Conservation (phyloP, 495 filamentous ascomycete genomes). For the Immersiella caudata region DNA sequence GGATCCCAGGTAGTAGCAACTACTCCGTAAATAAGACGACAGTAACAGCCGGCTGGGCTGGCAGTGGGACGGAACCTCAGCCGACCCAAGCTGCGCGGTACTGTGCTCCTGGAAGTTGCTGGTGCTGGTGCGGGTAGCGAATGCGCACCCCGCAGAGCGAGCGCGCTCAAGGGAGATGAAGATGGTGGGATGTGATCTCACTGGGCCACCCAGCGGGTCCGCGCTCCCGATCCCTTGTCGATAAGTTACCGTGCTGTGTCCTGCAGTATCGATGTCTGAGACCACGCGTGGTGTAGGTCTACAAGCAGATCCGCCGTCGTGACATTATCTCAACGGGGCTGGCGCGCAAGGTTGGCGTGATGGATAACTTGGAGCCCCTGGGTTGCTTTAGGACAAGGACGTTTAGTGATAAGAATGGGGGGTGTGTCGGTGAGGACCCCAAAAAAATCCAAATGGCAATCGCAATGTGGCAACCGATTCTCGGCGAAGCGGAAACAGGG, state of each 20-base stretch:
- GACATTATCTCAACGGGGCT: background rate
- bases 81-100: background rate
- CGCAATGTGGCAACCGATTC: slow-evolving; percentile 1
- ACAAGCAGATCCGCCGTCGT: background rate
- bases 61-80: background rate
- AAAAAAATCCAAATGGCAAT: background rate
- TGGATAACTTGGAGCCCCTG: background rate
- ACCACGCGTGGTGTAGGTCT: background rate
- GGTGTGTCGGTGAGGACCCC: background rate
- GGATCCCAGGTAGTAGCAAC: background rate
- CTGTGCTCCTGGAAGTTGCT: background rate
- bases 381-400: background rate
- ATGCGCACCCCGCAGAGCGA: background rate
- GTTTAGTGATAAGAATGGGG: background rate
- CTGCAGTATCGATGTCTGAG: background rate
- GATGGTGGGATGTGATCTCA: background rate
- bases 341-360: background rate
- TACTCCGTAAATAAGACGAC: background rate
- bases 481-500: background rate
- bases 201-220: background rate
- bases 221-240: background rate
- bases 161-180: background rate
- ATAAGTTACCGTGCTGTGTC: too few species aligned
- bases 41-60: background rate
- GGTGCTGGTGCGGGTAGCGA: background rate